Percentiles rank a stretch among this genome's conserved stretches.
Evolutionary conservation across 2,329 filamentous ascomycete genomes (phyloP).

Genomic region (Fonsecaea pugnacius): DNA sequence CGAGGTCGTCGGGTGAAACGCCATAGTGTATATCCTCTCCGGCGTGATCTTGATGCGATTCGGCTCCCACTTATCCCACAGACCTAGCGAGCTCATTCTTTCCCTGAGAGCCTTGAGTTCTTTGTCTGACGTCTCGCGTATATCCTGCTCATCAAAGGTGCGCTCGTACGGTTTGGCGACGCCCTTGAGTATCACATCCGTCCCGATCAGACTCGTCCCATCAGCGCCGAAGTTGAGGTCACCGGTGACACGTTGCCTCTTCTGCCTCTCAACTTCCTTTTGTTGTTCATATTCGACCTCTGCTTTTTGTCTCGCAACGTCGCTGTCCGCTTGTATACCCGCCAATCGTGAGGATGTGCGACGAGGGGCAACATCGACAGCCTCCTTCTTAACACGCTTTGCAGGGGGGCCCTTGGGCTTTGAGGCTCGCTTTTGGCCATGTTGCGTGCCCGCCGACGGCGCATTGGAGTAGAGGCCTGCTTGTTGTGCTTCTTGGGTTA

Average conservation of each 20-base stretch:
- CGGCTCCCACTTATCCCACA: conserved; percentile 84
- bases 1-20: conserved; percentile 82
- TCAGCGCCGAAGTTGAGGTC: conserved; percentile 71
- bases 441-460: conserved; percentile 52
- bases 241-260: conserved; percentile 67
- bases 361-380: conserved; percentile 59
- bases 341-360: conserved; percentile 66
- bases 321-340: conserved; percentile 68
- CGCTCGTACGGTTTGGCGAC: conserved; percentile 77
- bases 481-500: conserved; percentile 69
- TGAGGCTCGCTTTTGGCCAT: conserved; percentile 48
- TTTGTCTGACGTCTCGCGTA: conserved; percentile 77
- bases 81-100: conserved; percentile 73
- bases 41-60: conserved; percentile 92
- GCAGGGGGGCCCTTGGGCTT: conserved; percentile 51
- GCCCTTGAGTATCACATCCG: conserved; percentile 64
- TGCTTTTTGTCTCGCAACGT: conserved; percentile 70
- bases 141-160: conserved; percentile 84
- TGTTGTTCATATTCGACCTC: conserved; percentile 65
- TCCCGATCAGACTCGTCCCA: conserved; percentile 69
- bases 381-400: conserved; percentile 65
- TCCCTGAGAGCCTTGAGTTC: conserved; percentile 73
- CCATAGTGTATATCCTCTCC: conserved; percentile 82
- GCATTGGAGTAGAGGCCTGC: conserved; percentile 68
- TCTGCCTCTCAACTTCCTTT: conserved; percentile 62